Base-by-base conservation (phyloP, 2,329 filamentous ascomycete genomes). In the Dothideomycetes sp. region DNA sequence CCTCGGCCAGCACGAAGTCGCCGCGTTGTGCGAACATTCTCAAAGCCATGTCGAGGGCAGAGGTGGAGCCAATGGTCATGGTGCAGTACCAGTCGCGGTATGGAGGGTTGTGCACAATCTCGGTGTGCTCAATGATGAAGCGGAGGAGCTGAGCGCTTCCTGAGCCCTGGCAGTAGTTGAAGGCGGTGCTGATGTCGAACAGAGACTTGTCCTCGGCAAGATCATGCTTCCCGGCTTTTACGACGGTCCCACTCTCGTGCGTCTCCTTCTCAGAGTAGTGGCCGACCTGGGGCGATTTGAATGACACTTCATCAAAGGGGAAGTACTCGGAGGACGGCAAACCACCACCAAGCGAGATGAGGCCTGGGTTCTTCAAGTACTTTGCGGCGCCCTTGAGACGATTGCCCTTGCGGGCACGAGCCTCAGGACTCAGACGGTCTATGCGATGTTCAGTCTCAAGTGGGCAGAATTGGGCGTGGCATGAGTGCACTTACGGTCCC, bases 41-140 rank as follows among this genome's bases (percentile, higher is more conserved):
- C 33, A 94, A 66, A 2, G 82, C 72, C 61, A 89, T 81, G 54
- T 96, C 91, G 48, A 94, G 73, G 0, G 84, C 81, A 17, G 78
- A 85, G 0, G 91, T 96, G 61, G 80, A 91, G 38, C 89, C 91
- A 31, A 89, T 75, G 2, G 80, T 88, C 65, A 95, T 71, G 40
- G 79, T 80, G 52, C 84, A 84, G 47, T 76, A 72, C 91, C 91
- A 98, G 64, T 98, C 88, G 14, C 79, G 73, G 57, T 96, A 96
- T 0, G 84, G 85, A 12, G 89, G 88, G 45, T 77, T 72, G 60
- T 86, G 84, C 12, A 94, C 78, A 41, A 96, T 77, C 64, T 98
- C 89, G 0, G 88, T 94, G 63, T 96, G 91, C 66, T 98, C 91
- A 0, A 88, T 93, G 37, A 96, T 71, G 65, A 84, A 96, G 44